Base-by-base conservation (phyloP, 2,329 filamentous ascomycete genomes). In the Sclerotiophoma versabilis region DNA sequence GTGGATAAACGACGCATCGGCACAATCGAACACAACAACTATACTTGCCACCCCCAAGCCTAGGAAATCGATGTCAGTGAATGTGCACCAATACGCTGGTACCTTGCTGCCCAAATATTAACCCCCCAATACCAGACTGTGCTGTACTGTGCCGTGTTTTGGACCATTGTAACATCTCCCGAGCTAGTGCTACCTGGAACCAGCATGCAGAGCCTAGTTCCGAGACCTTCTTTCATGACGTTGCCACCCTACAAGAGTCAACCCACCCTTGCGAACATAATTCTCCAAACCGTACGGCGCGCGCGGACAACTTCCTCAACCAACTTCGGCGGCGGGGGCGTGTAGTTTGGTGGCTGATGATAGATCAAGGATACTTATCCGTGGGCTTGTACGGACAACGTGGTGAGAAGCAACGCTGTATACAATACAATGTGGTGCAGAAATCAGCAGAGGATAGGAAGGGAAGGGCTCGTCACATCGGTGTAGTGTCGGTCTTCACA, bases 351-450 rank as follows among this genome's bases (percentile, higher is more conserved):
- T 25, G 49, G 42, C 34, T 53, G 49, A 20, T 42, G 41, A 19
- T 47, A 53, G 30, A 53, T 22, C 41, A 53, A 15, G 2, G 25
- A 33, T 15, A 47, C 42, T 14, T 47, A 53, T 4, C 42, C 34
- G 43, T 47, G 49, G 6, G 49, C 49, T n/a, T 37, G 23, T 5
- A 46, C 49, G 27, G 33, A 46, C 0, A 51, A 25, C 3, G 48
- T 32, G 4, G 48, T 51, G 3, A 51, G 41, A 3, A 17, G 1
- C 48, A 51, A n/a, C n/a, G n/a, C n/a, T n/a, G n/a, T n/a, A n/a
- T n/a, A n/a, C n/a, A n/a, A 51, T 11, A 51, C 48, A 15, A 51
- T 51, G 23, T 51, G 48, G 25, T 51, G 48, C 11, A 51, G 39
- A 23, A 51, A 51, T 20, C 45, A 39, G 38, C 48, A 39, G 17